Evolutionary conservation across 345 rosid species (phyloP), one percentile per base, ranked within the genome.

Genomic region (Lumnitzera littorea): DNA sequence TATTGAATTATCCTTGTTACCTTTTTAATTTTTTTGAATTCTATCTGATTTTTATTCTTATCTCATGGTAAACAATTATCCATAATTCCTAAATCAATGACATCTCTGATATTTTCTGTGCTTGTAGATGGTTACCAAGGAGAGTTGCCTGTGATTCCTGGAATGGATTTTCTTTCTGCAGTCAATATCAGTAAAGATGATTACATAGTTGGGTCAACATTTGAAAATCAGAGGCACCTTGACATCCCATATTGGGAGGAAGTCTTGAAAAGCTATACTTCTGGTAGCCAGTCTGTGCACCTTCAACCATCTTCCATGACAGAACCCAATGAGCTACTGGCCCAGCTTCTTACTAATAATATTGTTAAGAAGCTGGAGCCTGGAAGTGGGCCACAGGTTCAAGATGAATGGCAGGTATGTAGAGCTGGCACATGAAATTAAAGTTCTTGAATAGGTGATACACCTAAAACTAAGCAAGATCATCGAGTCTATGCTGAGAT

Each of bases 221-320:
- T 72, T 79, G 82, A 78, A 69, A 46, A 81, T 67, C 80, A 48
- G 41, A 77, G 78, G 51, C 73, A 77, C 64, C 75, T 68, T 73
- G 91, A 78, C 55, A 70, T 81, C 48, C 72, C 80, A 48, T 72
- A 82, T 49, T 87, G 95, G 98, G 89, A 82, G 74, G 83, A 82
- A 62, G 70, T 72, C 59, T 57, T 82, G 51, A 80, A 72, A 67
- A 80, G 72, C 60, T 65, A 70, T 81, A 53, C 69, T 43, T 49
- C 75, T 70, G 84, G 80, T 47, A 68, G 48, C 69, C 86, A 80
- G 74, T 65, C 72, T 54, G 52, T 59, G 31, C 78, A 82, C 58
- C 51, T 67, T 73, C 81, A 68, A 41, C 65, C 56, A 24, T 55
- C 69, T 59, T 17, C 75, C 58, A 67, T 80, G n/a, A 59, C 64